A percentile compares a stretch with the other conserved stretches of the same genome.
Conservation (phyloP, 805 yeast genomes). For the Candida adriatica region DNA sequence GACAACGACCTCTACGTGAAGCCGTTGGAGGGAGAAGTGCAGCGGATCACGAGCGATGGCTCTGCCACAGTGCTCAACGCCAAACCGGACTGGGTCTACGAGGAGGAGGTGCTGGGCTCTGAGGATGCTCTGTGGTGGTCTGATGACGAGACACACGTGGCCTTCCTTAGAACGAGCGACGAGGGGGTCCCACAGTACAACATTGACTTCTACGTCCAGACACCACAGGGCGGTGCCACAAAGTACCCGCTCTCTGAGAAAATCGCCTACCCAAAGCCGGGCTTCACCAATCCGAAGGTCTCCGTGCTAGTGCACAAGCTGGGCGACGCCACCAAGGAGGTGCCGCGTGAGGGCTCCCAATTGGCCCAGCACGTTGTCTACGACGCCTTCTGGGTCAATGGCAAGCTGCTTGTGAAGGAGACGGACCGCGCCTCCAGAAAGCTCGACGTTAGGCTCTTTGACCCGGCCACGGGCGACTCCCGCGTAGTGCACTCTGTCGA, state of each 20-base stretch:
- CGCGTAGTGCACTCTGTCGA: constrained; percentile 38
- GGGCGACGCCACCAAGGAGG: constrained; percentile 26
- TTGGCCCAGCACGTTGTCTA: constrained; percentile 49
- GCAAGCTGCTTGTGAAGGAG: constrained; percentile 43
- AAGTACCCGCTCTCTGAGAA: constrained; percentile 53
- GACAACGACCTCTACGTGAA: constrained; percentile 61
- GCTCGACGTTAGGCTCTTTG: constrained; percentile 44
- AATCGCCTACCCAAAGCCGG: constrained; percentile 80
- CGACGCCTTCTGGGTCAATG: constrained; percentile 62
- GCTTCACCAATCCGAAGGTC: constrained; percentile 66
- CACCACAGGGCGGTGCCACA: constrained; percentile 30
- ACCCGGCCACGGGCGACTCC: constrained; percentile 27
- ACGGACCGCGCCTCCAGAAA: constrained; percentile 64
- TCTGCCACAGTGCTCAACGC: constrained; percentile 66
- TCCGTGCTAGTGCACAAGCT: constrained; percentile 41
- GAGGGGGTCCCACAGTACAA: constrained; percentile 63
- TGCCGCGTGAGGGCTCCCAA: constrained; percentile 16
- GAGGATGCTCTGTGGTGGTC: constrained; percentile 86
- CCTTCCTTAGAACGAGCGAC: constrained; percentile 64
- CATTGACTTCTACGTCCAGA: constrained; percentile 65
- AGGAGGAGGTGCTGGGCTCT: constrained; percentile 74
- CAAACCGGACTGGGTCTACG: constrained; percentile 91
- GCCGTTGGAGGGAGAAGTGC: constrained; percentile 27
- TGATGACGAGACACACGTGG: constrained; percentile 56
- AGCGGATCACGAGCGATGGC: constrained; percentile 57